phyloP scores from a whole-genome alignment of 2,329 filamentous ascomycete genomes.

The Xylariomycetidae sp. region DNA sequence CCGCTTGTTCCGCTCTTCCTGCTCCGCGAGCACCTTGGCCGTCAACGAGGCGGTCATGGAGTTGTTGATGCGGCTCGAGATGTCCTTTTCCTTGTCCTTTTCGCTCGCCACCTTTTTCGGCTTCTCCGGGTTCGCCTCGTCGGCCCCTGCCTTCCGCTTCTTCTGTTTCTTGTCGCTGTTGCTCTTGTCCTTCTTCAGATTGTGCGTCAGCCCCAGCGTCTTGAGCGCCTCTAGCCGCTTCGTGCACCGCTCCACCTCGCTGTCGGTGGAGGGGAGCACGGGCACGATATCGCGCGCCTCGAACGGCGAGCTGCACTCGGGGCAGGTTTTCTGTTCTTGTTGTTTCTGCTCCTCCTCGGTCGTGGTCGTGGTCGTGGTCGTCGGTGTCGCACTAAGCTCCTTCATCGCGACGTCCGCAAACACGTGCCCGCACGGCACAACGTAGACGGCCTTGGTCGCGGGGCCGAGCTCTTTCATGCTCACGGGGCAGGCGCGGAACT shows the following conservation, averaged over 20 bases:
- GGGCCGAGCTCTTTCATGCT: slow-evolving; percentile 82
- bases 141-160: slow-evolving; percentile 42
- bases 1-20: slow-evolving; percentile 74
- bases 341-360: slow-evolving; percentile 24
- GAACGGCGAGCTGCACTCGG: slow-evolving; percentile 72
- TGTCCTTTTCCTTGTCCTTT: slow-evolving; percentile 26
- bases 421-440: slow-evolving; percentile 92
- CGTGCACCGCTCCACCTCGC: slow-evolving; percentile 63
- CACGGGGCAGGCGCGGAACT: slow-evolving; percentile 76
- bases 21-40: slow-evolving; percentile 78
- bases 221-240: slow-evolving; percentile 63
- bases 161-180: slow-evolving; percentile 68
- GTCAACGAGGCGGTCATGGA: slow-evolving; percentile 78
- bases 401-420: slow-evolving; percentile 83
- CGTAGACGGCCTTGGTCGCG: slow-evolving; percentile 71
- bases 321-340: slow-evolving; percentile 47
- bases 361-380: slow-evolving; percentile 12
- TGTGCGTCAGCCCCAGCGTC: slow-evolving; percentile 72
- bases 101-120: slow-evolving; percentile 47
- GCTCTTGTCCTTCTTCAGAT: slow-evolving; percentile 72
- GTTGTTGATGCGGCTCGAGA: slow-evolving; percentile 71
- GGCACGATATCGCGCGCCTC: slow-evolving; percentile 71
- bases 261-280: slow-evolving; percentile 65
- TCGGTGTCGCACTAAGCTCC: slow-evolving; percentile 49
- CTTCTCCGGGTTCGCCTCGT: slow-evolving; percentile 28